Percentiles rank a stretch among this genome's conserved stretches.
Evolutionary conservation across 116 monocot species (phyloP).

Genomic region (Trichopus zeylanicus): DNA sequence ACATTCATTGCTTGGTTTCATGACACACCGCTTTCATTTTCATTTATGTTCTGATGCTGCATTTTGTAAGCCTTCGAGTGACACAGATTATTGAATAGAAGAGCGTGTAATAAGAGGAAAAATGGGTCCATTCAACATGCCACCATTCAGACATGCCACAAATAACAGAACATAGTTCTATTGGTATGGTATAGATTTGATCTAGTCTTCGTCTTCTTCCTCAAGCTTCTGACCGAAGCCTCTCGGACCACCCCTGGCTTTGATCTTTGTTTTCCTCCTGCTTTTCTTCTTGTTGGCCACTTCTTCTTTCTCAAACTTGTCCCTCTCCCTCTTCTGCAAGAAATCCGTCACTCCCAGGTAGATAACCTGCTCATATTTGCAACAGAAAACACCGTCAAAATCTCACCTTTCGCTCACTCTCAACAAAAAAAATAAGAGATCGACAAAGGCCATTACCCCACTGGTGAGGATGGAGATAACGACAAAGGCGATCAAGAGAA

Average conservation of each 20-base stretch:
- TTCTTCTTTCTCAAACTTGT: conserved; percentile 88
- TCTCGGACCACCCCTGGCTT: conserved; percentile 44
- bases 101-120: no score
- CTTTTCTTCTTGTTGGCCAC: conserved; percentile 55
- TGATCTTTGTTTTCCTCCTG: conserved; percentile 43
- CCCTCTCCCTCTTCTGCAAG: conserved; percentile 79
- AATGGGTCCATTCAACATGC: no score
- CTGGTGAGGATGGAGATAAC: conserved; percentile 64
- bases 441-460: conserved; percentile 34
- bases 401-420: not conserved
- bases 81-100: no score
- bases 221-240: conserved; percentile 61
- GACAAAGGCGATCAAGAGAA: conserved; percentile 56
- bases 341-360: conserved; percentile 80
- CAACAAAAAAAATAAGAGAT: no score
- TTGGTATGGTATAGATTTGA: not conserved
- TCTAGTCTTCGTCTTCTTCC: conserved; percentile 29
- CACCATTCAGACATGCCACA: no score
- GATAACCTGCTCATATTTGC: conserved; percentile 35
- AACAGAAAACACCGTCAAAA: not conserved
- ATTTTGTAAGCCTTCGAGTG: no score
- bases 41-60: no score
- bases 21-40: no score
- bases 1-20: no score
- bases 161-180: not conserved